Base-by-base conservation (phyloP, 2,329 filamentous ascomycete species). In the Ceratocystis albifundus region DNA sequence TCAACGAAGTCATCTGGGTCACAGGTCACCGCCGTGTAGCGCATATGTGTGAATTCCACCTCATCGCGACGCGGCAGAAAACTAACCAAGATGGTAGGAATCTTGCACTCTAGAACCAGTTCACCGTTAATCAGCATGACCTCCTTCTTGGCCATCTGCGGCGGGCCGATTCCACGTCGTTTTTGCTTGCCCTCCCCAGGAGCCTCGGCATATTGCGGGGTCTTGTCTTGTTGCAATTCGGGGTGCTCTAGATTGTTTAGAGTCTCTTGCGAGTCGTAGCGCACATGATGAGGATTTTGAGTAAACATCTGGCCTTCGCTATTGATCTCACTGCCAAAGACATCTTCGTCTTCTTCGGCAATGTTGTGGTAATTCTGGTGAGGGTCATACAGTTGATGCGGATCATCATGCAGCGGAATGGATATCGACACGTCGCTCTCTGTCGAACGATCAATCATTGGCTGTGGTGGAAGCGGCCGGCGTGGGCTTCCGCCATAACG, bases 21-120 rank as follows among this genome's bases (percentile, higher is more conserved):
- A 75, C 91, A 97, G 1, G 94, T 99, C n/a, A 96, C 94, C 8
- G 94, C 94, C 0, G 93, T 96, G 75, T 99, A 99, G 65, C 94
- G 87, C 93, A 97, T 97, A 74, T 97, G 92, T 0, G 94, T 99
- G 75, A 99, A 99, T 74, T 99, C 94, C 69, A 93, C 82, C 75
- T 96, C 93, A 73, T 96, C 91, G 68, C 93, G 85, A 17, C 93
- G 85, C 0, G 95, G 95, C 69, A 99, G 78, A 77, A 99, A 99
- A 74, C 91, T 96, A 82, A 97, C 95, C 50, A 99, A 80, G 71
- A 97, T 99, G 0, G 94, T 99, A 0, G 95, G 94, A 70, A 99
- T 99, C 78, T 99, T 99, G 81, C 94, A 97, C 78, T 99, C 94
- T 61, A 99, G 81, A 67, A 99, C 93, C 65, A 99, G 86, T 77